These are phyloP conservation scores for Berberis vulgaris DNA, from an alignment of 164 flowering plant species.

Conservation along the genomic window DNA sequence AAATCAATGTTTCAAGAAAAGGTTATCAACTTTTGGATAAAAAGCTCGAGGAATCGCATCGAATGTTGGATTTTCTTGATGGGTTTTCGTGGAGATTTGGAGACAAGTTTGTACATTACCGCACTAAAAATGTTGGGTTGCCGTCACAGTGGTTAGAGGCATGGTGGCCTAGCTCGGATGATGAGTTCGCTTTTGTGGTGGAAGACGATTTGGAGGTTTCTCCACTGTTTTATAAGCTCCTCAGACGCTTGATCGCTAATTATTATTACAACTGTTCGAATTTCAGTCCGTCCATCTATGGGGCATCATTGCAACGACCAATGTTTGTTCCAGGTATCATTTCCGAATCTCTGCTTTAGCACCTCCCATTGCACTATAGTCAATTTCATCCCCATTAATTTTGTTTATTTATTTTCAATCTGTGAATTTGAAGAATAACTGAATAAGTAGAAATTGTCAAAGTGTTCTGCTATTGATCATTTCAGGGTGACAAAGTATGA, in stretches of 20 bases:
- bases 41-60: conserved; percentile 32
- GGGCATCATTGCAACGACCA: conserved; percentile 84
- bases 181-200: conserved; percentile 88
- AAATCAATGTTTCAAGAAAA: conserved; percentile 2
- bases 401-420: background rate
- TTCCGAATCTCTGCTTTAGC: background rate
- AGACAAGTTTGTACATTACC: conserved; percentile 72
- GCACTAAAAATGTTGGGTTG: conserved; percentile 77
- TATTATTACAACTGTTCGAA: conserved; percentile 71
- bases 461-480: too few species aligned
- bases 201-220: conserved; percentile 96
- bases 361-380: background rate
- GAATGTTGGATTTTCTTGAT: conserved; percentile 65
- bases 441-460: too few species aligned
- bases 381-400: background rate
- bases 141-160: conserved; percentile 99
- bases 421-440: too few species aligned
- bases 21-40: conserved; percentile 18
- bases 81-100: conserved; percentile 68
- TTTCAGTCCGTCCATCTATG: conserved; percentile 62
- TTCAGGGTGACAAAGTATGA: too few species aligned
- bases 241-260: conserved; percentile 45
- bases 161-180: conserved; percentile 85
- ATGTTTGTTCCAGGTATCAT: conserved; percentile 89
- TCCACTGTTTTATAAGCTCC: conserved; percentile 59